phyloP scores from a whole-genome alignment of 176 grass and related monocot genomes.

The Oryza longistaminata region DNA sequence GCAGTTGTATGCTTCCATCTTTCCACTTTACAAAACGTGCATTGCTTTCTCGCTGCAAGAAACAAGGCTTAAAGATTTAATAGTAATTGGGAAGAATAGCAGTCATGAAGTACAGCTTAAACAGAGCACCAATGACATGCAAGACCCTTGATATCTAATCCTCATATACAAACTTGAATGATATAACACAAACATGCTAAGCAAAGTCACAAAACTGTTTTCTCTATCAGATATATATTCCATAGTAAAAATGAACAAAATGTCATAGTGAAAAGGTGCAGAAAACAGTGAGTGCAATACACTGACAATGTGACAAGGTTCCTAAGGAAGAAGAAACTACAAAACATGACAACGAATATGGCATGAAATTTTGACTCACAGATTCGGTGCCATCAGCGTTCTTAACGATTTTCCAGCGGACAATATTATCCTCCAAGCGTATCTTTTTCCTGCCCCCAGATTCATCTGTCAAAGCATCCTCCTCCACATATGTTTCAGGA shows the following conservation, averaged over 20 bases:
- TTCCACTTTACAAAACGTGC: slow-evolving; percentile 98
- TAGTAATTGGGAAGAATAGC: slow-evolving; percentile 4
- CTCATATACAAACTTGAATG: too few species aligned
- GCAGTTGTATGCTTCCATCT: slow-evolving; percentile 85
- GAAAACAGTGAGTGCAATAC: not conserved
- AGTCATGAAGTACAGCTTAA: not conserved
- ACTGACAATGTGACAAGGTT: not conserved
- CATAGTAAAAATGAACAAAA: not conserved
- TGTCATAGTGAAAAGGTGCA: not conserved
- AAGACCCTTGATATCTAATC: too few species aligned
- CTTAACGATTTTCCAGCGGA: slow-evolving; percentile 81
- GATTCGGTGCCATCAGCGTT: slow-evolving; percentile 72
- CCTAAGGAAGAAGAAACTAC: not conserved
- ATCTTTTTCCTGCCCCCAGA: slow-evolving; percentile 83
- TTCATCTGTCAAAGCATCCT: slow-evolving; percentile 93
- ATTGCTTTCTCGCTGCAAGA: slow-evolving; percentile 83
- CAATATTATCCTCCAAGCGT: slow-evolving; percentile 87
- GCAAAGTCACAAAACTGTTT: not conserved
- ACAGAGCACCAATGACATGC: not conserved
- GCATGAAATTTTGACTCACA: slow-evolving; percentile 49
- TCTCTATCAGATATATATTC: not conserved
- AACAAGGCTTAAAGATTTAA: slow-evolving; percentile 19
- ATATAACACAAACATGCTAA: not conserved
- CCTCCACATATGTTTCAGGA: slow-evolving; percentile 88
- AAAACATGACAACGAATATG: not conserved